These are phyloP conservation scores for Rhizopus stolonifer DNA, from an alignment of 371 early-diverging fungal species.

Conservation along the genomic window DNA sequence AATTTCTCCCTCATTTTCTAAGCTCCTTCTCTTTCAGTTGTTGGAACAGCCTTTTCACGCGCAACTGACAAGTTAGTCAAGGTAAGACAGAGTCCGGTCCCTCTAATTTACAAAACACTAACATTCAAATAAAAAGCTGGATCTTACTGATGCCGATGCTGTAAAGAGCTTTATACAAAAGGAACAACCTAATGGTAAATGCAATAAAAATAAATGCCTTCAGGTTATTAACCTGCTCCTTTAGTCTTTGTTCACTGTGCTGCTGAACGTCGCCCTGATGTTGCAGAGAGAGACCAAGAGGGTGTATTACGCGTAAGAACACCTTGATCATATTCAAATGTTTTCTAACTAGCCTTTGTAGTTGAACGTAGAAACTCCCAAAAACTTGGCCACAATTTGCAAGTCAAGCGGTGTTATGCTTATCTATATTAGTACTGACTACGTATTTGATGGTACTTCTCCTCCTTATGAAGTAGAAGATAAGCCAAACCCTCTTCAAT, in stretches of 20 bases:
- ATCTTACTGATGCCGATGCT: constrained; percentile 61
- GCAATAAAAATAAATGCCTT: neutral
- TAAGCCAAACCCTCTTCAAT: constrained; percentile 76
- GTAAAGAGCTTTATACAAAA: constrained; percentile 55
- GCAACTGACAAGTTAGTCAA: constrained; percentile 57
- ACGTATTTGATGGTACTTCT: constrained; percentile 85
- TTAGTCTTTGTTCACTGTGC: constrained; percentile 80
- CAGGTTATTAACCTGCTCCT: neutral
- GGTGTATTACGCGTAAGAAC: constrained; percentile 52
- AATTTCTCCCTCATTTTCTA: neutral
- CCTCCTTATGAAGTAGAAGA: constrained; percentile 78
- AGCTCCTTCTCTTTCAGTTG: constrained; percentile 34
- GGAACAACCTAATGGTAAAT: constrained; percentile 61
- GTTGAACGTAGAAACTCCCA: constrained; percentile 73
- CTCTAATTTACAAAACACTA: neutral
- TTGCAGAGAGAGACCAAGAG: constrained; percentile 67
- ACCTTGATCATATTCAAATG: too few species aligned
- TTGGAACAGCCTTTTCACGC: constrained; percentile 74
- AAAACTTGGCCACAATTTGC: constrained; percentile 54
- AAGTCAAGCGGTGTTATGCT: constrained; percentile 52
- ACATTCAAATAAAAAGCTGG: constrained; percentile 42
- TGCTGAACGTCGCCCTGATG: constrained; percentile 87
- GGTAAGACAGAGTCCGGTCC: too few species aligned
- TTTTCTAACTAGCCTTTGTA: neutral
- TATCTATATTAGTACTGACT: constrained; percentile 89